These are phyloP conservation scores for Saccharomycopsis lassenensis DNA, from an alignment of 805 yeast species.

Conservation along the genomic window DNA sequence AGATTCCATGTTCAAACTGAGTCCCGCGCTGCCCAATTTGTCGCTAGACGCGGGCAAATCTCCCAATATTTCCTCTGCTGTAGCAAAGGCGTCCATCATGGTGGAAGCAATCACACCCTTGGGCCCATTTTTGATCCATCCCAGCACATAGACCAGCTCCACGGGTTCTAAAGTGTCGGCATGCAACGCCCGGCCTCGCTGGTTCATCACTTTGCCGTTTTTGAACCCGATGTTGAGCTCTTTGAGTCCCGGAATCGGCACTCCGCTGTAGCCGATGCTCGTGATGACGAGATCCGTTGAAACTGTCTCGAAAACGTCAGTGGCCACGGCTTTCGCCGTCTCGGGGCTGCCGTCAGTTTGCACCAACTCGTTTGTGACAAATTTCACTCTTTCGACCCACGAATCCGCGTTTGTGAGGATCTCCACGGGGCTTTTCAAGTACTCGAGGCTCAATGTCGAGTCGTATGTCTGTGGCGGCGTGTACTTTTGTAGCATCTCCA, in stretches of 20 bases:
- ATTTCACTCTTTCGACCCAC: slow-evolving; percentile 28
- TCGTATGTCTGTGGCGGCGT: slow-evolving; percentile 6
- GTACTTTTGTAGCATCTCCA: slow-evolving; percentile 51
- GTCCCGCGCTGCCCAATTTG: too few species aligned
- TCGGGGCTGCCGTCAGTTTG: slow-evolving; percentile 19
- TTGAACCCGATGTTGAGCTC: slow-evolving; percentile 38
- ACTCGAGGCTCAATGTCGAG: slow-evolving; percentile 57
- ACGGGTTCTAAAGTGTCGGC: slow-evolving; percentile 19
- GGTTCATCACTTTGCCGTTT: too few species aligned
- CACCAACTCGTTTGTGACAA: slow-evolving; percentile 36
- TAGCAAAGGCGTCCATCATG: slow-evolving; percentile 70
- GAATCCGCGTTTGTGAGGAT: slow-evolving; percentile 22
- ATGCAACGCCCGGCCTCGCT: slow-evolving; percentile 31
- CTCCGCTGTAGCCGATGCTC: slow-evolving; percentile 76
- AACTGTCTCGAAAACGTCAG: slow-evolving; percentile 20
- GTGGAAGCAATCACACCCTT: slow-evolving; percentile 87
- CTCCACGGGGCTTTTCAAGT: slow-evolving; percentile 53
- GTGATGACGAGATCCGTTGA: slow-evolving; percentile 58
- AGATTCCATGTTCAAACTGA: too few species aligned
- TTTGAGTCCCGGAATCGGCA: slow-evolving; percentile 39
- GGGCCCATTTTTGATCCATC: slow-evolving; percentile 87
- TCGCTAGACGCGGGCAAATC: too few species aligned
- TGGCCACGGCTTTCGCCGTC: slow-evolving; percentile 21
- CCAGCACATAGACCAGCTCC: slow-evolving; percentile 62
- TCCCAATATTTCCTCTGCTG: slow-evolving; percentile 52